phyloP scores from a whole-genome alignment of 306 rosid species.

The Quercus mongolica region DNA sequence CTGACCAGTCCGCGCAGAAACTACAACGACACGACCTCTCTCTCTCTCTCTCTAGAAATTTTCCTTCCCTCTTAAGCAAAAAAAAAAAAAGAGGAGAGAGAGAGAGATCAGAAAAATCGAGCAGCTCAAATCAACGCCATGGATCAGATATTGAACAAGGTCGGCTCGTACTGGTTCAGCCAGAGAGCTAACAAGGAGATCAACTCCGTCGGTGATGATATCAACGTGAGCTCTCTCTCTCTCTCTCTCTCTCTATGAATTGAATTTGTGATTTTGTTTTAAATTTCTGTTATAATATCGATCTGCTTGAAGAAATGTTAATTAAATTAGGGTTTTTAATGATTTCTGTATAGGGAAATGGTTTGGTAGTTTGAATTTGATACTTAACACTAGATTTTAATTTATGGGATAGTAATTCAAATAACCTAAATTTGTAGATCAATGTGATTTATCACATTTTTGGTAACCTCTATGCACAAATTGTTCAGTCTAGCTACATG shows the following conservation, averaged over 20 bases:
- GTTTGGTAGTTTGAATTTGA: neutral
- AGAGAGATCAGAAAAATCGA: neutral
- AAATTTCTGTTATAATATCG: neutral
- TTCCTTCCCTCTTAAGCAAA: neutral
- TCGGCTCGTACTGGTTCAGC: constrained; percentile 90
- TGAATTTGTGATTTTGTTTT: neutral
- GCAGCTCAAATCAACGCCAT: constrained; percentile 18
- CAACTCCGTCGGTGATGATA: constrained; percentile 69
- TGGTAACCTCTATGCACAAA: too few relatives aligned
- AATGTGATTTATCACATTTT: neutral
- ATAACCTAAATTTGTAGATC: neutral
- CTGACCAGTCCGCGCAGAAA: neutral
- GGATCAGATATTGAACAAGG: constrained; percentile 88
- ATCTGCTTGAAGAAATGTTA: neutral
- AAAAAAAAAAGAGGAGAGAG: neutral
- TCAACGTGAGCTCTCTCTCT: constrained; percentile 46
- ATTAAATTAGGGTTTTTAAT: constrained; percentile 6
- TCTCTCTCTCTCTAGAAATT: neutral
- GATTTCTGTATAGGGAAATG: neutral
- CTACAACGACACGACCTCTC: neutral
- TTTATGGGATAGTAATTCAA: neutral
- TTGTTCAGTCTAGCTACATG: too few relatives aligned
- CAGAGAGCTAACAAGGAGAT: constrained; percentile 67
- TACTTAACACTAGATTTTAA: neutral
- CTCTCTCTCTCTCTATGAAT: neutral